Percentiles rank a stretch among this genome's conserved stretches.
These are phyloP conservation scores for Alisma plantagoaquatica DNA, from an alignment of 106 monocot genomes.

Conservation along the genomic window DNA sequence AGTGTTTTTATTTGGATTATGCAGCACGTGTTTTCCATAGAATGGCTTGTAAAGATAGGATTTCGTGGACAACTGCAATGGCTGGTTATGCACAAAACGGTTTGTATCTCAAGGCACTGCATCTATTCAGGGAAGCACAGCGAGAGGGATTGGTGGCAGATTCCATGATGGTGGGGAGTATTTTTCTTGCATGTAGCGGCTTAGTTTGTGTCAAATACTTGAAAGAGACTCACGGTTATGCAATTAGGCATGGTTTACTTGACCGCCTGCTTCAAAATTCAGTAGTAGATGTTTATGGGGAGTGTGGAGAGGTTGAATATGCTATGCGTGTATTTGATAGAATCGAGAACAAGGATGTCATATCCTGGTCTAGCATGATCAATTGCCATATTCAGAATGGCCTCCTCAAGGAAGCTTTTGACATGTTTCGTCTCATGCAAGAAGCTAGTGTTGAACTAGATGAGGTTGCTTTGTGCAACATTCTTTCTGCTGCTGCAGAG, in stretches of 20 bases:
- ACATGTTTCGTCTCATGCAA: constrained; percentile 32
- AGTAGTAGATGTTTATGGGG: constrained; percentile 51
- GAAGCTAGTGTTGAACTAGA: constrained; percentile 28
- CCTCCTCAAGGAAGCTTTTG: constrained; percentile 33
- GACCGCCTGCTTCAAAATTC: constrained; percentile 55
- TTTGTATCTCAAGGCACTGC: constrained; percentile 28
- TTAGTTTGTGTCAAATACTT: constrained; percentile 19
- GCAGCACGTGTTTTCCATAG: constrained; percentile 27
- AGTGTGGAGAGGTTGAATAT: constrained; percentile 32
- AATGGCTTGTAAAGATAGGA: constrained; percentile 41
- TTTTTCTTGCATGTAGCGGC: constrained; percentile 39
- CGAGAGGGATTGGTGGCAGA: constrained; percentile 33
- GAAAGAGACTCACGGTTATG: constrained; percentile 54
- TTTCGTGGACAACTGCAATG: constrained; percentile 61
- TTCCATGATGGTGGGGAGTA: constrained; percentile 53
- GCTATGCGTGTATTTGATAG: constrained; percentile 28
- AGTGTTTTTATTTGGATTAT: constrained; percentile 30
- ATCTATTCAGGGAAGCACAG: constrained; percentile 34
- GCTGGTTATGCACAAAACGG: constrained; percentile 35
- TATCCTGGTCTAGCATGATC: constrained; percentile 73
- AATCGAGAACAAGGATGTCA: constrained; percentile 41
- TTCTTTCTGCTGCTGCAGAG: constrained; percentile 33
- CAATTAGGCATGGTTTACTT: constrained; percentile 28
- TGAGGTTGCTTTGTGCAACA: constrained; percentile 32
- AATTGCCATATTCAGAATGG: constrained; percentile 37